A percentile compares a stretch with the other conserved stretches of the same genome.
Evolutionary conservation across 2,329 filamentous ascomycete species (phyloP).

Genomic region (Orbilia quercus): DNA sequence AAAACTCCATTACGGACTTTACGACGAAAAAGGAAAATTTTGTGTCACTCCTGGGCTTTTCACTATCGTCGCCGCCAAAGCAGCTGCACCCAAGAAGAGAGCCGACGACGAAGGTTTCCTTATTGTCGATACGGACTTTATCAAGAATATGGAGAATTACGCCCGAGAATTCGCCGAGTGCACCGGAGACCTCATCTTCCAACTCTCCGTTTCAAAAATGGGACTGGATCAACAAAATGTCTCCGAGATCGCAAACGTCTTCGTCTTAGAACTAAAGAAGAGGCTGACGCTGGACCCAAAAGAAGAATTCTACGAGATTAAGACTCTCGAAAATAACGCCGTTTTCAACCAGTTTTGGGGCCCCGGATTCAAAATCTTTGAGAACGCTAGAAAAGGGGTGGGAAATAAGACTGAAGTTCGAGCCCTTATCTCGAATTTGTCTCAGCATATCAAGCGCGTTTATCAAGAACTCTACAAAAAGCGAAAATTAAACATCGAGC

Average conservation of each 20-base stretch:
- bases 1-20: not conserved
- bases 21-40: constrained; percentile 18
- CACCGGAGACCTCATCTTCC: not conserved
- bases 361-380: not conserved
- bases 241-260: not conserved
- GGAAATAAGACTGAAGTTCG: not conserved
- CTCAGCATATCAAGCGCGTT: not conserved
- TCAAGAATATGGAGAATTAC: constrained; percentile 7
- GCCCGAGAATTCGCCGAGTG: constrained; percentile 2
- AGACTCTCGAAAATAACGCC: not conserved
- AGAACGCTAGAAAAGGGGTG: not conserved
- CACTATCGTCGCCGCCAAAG: constrained; percentile 3
- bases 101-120: constrained; percentile 32
- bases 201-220: not conserved
- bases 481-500: not conserved
- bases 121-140: constrained; percentile 17
- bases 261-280: not conserved
- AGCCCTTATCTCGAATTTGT: not conserved
- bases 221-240: not conserved
- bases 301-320: not conserved
- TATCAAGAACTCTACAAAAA: not conserved
- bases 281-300: constrained; percentile 1
- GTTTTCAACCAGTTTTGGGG: constrained; percentile 20
- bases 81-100: constrained; percentile 8
- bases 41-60: not conserved